Evolutionary conservation across 78 protist genomes (phyloP).

Genomic region (Neovahlkampfia damariscottae): DNA sequence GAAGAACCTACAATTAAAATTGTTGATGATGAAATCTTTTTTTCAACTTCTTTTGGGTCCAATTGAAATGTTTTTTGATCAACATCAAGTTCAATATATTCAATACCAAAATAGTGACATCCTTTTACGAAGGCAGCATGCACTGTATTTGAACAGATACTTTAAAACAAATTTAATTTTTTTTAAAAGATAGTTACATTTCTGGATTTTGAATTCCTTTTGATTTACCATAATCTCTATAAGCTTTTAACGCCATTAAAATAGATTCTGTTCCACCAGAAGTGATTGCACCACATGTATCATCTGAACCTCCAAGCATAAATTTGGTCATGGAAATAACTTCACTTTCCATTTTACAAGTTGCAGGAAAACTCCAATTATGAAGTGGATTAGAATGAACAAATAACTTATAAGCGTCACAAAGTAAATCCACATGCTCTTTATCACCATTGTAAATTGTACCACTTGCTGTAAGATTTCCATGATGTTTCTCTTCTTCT

Average conservation of each 20-base stretch:
- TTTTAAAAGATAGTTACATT: constrained; percentile 6
- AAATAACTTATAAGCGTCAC: constrained; percentile 32
- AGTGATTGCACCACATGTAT: constrained; percentile 38
- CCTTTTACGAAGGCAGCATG: constrained; percentile 45
- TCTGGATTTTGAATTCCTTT: constrained; percentile 22
- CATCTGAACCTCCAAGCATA: constrained; percentile 50
- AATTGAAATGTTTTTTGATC: constrained; percentile 18
- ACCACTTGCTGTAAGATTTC: background rate
- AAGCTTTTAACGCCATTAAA: constrained; percentile 31
- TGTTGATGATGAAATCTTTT: constrained; percentile 34
- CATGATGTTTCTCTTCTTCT: background rate
- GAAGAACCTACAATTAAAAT: constrained; percentile 60
- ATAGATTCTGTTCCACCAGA: constrained; percentile 62
- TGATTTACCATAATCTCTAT: constrained; percentile 38
- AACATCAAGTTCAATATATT: constrained; percentile 15
- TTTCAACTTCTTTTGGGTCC: constrained; percentile 5
- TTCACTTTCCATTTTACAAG: constrained; percentile 73
- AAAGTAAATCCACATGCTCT: background rate
- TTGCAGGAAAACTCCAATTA: constrained; percentile 45
- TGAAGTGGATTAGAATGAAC: constrained; percentile 69
- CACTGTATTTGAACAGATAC: constrained; percentile 21
- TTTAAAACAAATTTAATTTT: background rate
- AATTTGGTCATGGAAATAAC: constrained; percentile 50
- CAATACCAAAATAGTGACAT: constrained; percentile 15
- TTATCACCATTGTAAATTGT: background rate